Conservation (phyloP, 1,284 basidiomycete species). For the Sanghuangporus weigelae region DNA sequence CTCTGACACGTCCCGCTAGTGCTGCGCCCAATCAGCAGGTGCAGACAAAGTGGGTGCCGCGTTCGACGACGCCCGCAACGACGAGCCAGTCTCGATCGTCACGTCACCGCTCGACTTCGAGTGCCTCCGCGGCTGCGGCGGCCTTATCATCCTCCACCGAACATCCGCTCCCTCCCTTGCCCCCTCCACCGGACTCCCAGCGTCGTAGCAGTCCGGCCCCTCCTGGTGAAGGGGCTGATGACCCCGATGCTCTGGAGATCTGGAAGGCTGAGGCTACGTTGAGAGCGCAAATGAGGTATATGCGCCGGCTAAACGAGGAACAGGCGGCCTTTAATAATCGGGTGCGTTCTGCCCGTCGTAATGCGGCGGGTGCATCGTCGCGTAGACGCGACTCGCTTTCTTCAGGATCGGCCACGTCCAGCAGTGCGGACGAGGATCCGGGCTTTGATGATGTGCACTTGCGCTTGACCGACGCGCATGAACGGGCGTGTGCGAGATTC, state of each 20-base stretch:
- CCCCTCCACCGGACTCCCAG: neutral
- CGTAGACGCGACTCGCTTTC: constrained; percentile 7
- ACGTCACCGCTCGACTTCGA: constrained; percentile 11
- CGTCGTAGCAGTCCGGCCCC: neutral
- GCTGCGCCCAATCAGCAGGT: neutral
- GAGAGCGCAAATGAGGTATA: neutral
- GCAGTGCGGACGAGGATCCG: neutral
- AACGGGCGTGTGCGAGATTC: neutral
- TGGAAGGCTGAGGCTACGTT: constrained; percentile 3
- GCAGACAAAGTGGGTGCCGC: constrained; percentile 12
- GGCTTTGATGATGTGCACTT: constrained; percentile 1
- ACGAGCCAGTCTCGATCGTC: neutral
- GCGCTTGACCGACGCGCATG: neutral
- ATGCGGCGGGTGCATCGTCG: neutral
- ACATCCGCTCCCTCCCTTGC: constrained; percentile 1
- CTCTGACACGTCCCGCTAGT: constrained; percentile 1
- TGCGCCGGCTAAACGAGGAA: neutral
- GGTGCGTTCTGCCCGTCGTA: constrained; percentile 3
- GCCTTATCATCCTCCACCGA: neutral
- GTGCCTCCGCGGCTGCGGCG: constrained; percentile 14
- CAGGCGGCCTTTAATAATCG: neutral
- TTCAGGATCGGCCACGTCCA: neutral
- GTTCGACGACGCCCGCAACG: constrained; percentile 4
- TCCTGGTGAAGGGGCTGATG: neutral
- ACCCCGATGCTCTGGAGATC: neutral